Conservation (phyloP, 2,329 filamentous ascomycete genomes). For the Cadophora luteo-olivacea region DNA sequence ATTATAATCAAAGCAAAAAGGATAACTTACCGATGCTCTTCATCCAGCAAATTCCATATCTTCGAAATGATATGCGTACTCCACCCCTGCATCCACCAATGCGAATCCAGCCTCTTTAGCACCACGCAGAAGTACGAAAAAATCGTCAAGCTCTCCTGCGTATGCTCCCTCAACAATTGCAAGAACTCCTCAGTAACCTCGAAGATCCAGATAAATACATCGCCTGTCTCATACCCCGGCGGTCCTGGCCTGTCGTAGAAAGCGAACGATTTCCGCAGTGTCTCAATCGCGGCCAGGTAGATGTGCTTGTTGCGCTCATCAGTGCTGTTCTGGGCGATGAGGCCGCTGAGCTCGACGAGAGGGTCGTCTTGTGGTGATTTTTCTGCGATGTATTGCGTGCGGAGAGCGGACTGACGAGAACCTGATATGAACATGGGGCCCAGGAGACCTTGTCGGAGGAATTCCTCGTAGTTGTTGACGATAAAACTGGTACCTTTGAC, state of each 20-base stretch:
- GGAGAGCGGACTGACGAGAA: constrained; percentile 27
- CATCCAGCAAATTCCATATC: constrained; percentile 46
- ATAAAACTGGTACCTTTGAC: constrained; percentile 48
- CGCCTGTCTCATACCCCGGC: constrained; percentile 45
- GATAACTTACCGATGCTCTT: constrained; percentile 46
- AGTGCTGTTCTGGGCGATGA: constrained; percentile 26
- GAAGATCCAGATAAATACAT: constrained; percentile 52
- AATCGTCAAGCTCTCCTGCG: constrained; percentile 46
- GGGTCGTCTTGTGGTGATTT: constrained; percentile 25
- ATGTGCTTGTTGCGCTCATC: constrained; percentile 36
- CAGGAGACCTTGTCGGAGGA: constrained; percentile 32
- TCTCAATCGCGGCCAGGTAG: constrained; percentile 45
- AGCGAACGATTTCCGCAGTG: constrained; percentile 46
- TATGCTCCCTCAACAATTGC: constrained; percentile 45
- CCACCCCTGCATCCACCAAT: constrained; percentile 50
- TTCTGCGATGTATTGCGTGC: constrained; percentile 22
- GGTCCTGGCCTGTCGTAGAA: constrained; percentile 33
- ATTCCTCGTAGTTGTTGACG: constrained; percentile 40
- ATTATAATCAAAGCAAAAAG: no score
- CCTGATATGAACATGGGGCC: constrained; percentile 44
- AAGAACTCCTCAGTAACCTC: constrained; percentile 47
- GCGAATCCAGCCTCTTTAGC: constrained; percentile 44
- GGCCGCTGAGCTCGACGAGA: constrained; percentile 29
- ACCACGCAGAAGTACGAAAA: constrained; percentile 48
- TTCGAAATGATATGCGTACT: constrained; percentile 44